phyloP scores from a whole-genome alignment of 2,329 filamentous ascomycete species.

The Trichoderma sp. region DNA sequence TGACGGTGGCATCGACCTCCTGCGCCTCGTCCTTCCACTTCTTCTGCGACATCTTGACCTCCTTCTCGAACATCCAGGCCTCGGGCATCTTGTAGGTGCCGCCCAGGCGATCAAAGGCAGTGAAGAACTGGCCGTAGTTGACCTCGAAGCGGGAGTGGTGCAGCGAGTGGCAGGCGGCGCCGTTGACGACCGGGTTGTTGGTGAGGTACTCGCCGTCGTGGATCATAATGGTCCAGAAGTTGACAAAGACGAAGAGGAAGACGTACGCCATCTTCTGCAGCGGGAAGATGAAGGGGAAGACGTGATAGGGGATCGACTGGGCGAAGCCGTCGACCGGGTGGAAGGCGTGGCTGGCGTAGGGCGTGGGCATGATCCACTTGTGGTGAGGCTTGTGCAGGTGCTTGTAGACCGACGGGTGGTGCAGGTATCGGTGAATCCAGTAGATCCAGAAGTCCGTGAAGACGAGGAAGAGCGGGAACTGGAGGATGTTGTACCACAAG shows the following conservation, averaged over 20 bases:
- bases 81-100: conserved; percentile 87
- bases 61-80: conserved; percentile 80
- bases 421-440: conserved; percentile 84
- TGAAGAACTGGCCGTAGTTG: conserved; percentile 96
- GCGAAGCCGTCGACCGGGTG: conserved; percentile 89
- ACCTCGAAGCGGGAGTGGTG: conserved; percentile 65
- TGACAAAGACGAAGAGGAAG: conserved; percentile 84
- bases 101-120: conserved; percentile 84
- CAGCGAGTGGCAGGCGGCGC: conserved; percentile 80
- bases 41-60: conserved; percentile 79
- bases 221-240: conserved; percentile 96
- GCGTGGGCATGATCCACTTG: conserved; percentile 99
- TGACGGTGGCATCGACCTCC: conserved; percentile 75
- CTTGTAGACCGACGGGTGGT: conserved; percentile 79
- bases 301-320: conserved; percentile 87
- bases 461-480: conserved; percentile 84
- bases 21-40: conserved; percentile 78
- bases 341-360: conserved; percentile 90
- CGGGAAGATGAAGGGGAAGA: conserved; percentile 91
- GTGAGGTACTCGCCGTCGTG: conserved; percentile 94
- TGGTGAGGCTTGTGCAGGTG: conserved; percentile 94
- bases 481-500: conserved; percentile 73
- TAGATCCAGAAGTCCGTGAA: conserved; percentile 93
- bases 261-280: conserved; percentile 90
- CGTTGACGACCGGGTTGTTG: conserved; percentile 89